Evolutionary conservation across 495 filamentous ascomycete species (phyloP).

Genomic region (Astrothelium subdiscretum): DNA sequence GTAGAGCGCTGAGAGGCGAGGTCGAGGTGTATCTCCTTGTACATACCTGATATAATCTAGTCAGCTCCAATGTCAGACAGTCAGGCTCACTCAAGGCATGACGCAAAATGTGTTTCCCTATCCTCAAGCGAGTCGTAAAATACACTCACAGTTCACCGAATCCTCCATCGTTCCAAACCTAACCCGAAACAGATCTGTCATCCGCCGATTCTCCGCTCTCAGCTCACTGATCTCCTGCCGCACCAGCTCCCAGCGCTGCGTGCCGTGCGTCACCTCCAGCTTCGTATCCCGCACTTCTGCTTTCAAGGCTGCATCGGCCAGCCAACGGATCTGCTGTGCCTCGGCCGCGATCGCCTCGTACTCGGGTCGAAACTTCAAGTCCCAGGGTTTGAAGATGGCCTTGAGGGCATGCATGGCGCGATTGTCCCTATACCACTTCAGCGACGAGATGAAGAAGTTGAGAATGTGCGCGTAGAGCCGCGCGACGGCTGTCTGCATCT

Average conservation of each 20-base stretch:
- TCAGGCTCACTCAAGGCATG: too few relatives aligned
- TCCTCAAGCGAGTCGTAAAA: background rate
- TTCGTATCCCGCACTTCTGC: background rate
- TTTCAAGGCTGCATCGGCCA: background rate
- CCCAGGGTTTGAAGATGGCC: background rate
- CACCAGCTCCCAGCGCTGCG: background rate
- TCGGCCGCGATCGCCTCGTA: background rate
- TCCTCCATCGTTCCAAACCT: background rate
- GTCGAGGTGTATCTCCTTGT: background rate
- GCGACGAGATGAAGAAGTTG: constrained; percentile 3
- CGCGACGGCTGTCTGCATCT: constrained; percentile 9
- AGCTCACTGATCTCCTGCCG: background rate
- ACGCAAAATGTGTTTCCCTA: too few relatives aligned
- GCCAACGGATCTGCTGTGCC: background rate
- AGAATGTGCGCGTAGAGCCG: constrained; percentile 7
- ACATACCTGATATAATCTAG: background rate
- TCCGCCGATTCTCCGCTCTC: background rate
- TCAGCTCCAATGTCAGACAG: too few relatives aligned
- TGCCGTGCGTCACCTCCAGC: background rate
- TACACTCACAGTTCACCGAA: background rate
- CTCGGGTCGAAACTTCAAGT: background rate
- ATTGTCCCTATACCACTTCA: constrained; percentile 5
- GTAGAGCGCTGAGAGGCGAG: background rate
- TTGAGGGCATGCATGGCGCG: constrained; percentile 5
- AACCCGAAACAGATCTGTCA: background rate